Evolutionary conservation across 306 rosid species (phyloP), one percentile per base, ranked within the genome.

Genomic region (Quercus robur): DNA sequence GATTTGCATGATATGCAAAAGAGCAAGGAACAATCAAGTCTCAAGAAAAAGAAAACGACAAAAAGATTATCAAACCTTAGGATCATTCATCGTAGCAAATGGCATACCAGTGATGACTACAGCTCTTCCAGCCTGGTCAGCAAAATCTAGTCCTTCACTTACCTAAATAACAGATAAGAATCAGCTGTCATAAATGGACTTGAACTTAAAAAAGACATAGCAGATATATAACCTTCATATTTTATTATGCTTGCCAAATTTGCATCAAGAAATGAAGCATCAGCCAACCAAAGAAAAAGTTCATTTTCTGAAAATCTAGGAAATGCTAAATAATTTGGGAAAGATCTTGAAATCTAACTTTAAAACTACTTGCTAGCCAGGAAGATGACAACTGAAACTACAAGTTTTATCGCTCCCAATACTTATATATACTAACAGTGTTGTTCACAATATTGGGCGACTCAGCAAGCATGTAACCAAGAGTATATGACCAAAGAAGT

Each of bases 131-230:
- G 98, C 97, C 38, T 90, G 97, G 82, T 94, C 98, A 1, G 97
- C 98, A 85, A 94, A 94, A 91, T 94, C 97, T 78, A 94, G 85
- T 73, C 98, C 97, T 91, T 94, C 98, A 77, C 98, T 94, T 61
- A 94, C 98, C 98, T 92, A 83, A 73, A 23, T 75, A 86, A 83
- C 79, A 38, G 75, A 81, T 64, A 64, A 51, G 20, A 56, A 33
- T 77, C 66, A 85, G 38, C 63, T 41, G 21, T 51, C n/a, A 71
- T 66, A 78, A 73, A 74, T 75, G 61, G 57, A 11, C 75, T 71
- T 72, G 30, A 77, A 59, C 75, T 56, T 68, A 66, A 77, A 78
- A 61, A 58, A 75, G 44, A 78, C 71, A 33, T 25, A 62, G 46
- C 52, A 61, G 73, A 54, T 44, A 76, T 61, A 71, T 4, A 20